These are phyloP conservation scores for Pythium scleroteichum DNA, from an alignment of 352 stramenopile genomes.

Conservation along the genomic window DNA sequence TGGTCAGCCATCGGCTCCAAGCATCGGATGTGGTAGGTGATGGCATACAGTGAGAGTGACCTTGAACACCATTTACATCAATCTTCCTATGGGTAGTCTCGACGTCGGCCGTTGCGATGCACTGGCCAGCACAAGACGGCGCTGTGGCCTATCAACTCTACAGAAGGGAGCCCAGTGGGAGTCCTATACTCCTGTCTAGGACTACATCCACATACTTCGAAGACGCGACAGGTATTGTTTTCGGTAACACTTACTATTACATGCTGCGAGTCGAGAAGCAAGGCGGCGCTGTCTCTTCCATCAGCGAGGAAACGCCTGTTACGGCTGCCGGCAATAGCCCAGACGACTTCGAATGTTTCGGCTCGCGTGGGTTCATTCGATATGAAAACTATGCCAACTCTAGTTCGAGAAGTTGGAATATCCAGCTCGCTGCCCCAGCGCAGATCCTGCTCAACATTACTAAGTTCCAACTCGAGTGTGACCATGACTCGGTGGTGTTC, in stretches of 20 bases:
- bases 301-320: constrained; percentile 39
- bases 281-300: constrained; percentile 24
- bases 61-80: background rate
- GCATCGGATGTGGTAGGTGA: constrained; percentile 51
- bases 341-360: constrained; percentile 20
- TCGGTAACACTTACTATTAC: constrained; percentile 47
- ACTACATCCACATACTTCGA: constrained; percentile 37
- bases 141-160: constrained; percentile 39
- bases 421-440: constrained; percentile 27
- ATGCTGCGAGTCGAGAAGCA: constrained; percentile 27
- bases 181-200: constrained; percentile 23
- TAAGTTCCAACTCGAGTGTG: constrained; percentile 58
- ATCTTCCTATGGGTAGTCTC: constrained; percentile 9
- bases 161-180: constrained; percentile 24
- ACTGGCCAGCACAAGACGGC: constrained; percentile 3
- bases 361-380: constrained; percentile 18
- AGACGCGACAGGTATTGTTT: constrained; percentile 28
- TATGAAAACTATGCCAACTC: constrained; percentile 41
- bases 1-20: constrained; percentile 43
- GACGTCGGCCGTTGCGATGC: background rate
- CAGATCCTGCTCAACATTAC: constrained; percentile 44
- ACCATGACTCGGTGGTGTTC: constrained; percentile 49
- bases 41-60: background rate
- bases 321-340: constrained; percentile 10
- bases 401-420: constrained; percentile 40